Evolutionary conservation across 106 monocot genomes (phyloP).

Genomic region (Dioscorea zingiberensis): DNA sequence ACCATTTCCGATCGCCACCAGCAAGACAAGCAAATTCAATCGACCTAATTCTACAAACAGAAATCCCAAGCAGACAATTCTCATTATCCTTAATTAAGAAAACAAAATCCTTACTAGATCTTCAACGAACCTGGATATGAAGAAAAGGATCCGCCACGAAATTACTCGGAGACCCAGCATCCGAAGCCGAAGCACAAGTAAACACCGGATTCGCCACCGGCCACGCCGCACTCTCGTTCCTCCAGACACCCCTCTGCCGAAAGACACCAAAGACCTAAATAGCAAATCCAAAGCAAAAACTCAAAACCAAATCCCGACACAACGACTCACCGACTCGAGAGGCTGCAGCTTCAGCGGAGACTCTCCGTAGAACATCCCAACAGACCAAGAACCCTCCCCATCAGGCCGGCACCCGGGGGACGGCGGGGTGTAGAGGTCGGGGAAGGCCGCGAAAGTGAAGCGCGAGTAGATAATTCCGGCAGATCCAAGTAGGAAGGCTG

Average conservation of each 20-base stretch:
- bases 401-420: conserved; percentile 56
- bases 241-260: conserved; percentile 50
- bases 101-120: background rate
- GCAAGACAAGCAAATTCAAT: background rate
- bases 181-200: conserved; percentile 56
- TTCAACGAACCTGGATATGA: conserved; percentile 44
- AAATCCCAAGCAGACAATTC: no score
- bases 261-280: background rate
- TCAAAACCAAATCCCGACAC: background rate
- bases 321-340: conserved; percentile 52
- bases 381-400: conserved; percentile 88
- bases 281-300: background rate
- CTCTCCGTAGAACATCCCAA: conserved; percentile 82
- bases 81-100: no score
- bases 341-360: conserved; percentile 72
- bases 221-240: conserved; percentile 68
- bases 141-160: conserved; percentile 96
- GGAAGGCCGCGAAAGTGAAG: conserved; percentile 47
- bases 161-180: conserved; percentile 68
- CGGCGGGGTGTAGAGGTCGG: conserved; percentile 16
- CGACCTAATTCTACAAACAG: background rate
- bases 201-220: conserved; percentile 87
- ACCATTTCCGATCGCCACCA: background rate
- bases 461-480: conserved; percentile 45
- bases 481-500: conserved; percentile 28